phyloP scores from a whole-genome alignment of 805 yeast genomes.

The Candida ortonii region DNA sequence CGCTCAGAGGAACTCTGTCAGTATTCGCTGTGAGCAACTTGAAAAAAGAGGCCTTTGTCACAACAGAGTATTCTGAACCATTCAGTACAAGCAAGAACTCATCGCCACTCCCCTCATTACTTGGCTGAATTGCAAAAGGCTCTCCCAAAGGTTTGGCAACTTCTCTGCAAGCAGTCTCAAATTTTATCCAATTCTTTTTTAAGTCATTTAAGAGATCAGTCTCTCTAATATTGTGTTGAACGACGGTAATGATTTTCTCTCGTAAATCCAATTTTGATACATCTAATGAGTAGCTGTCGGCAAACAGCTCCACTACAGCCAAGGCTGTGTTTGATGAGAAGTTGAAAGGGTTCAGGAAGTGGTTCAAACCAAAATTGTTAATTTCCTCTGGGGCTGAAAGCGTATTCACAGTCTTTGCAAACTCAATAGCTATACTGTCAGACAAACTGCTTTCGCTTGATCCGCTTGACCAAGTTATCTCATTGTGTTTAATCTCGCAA shows the following conservation, averaged over 20 bases:
- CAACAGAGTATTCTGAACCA: slow-evolving; percentile 32
- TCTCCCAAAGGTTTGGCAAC: slow-evolving; percentile 59
- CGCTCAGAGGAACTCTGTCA: slow-evolving; percentile 1
- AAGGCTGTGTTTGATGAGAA: slow-evolving; percentile 48
- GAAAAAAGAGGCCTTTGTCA: slow-evolving; percentile 33
- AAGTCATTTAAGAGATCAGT: slow-evolving; percentile 36
- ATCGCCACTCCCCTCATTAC: slow-evolving; percentile 27
- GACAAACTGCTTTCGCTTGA: slow-evolving; percentile 6
- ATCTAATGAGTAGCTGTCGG: slow-evolving; percentile 11
- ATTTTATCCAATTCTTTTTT: slow-evolving; percentile 61
- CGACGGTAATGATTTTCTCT: slow-evolving; percentile 32
- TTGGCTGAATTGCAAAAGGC: slow-evolving; percentile 49
- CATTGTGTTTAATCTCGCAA: slow-evolving; percentile 12
- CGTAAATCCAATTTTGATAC: slow-evolving; percentile 24
- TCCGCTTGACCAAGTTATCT: slow-evolving; percentile 17
- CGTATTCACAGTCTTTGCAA: slow-evolving; percentile 11
- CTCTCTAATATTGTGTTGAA: slow-evolving; percentile 27
- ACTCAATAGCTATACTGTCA: slow-evolving; percentile 11
- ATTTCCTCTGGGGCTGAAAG: slow-evolving; percentile 12
- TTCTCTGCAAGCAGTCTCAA: slow-evolving; percentile 72
- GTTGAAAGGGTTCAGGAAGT: slow-evolving; percentile 47
- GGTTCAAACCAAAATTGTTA: slow-evolving; percentile 40
- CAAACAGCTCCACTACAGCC: slow-evolving; percentile 38
- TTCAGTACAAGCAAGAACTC: slow-evolving; percentile 34
- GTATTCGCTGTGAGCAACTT: slow-evolving; percentile 35